Conservation (phyloP, 1,139 yeast genomes). For the Pichia sp. region DNA sequence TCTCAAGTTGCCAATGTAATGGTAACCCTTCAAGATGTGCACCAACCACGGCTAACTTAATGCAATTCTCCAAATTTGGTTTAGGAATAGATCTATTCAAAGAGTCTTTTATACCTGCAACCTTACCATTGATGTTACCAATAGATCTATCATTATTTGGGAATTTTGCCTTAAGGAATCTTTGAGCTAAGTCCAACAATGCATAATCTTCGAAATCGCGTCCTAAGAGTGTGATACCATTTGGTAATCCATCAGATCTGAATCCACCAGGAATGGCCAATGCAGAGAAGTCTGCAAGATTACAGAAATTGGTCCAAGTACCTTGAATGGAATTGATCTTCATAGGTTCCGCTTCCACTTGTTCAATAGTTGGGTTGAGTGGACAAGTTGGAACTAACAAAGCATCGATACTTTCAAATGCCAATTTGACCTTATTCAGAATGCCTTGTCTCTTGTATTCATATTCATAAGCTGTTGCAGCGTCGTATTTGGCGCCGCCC, state of each 20-base stretch:
- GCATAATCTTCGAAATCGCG: constrained; percentile 84
- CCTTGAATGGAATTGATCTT: constrained; percentile 84
- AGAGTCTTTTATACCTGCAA: constrained; percentile 30
- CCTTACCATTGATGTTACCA: constrained; percentile 33
- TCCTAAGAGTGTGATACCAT: constrained; percentile 81
- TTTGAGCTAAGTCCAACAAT: constrained; percentile 70
- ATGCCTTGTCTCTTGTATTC: constrained; percentile 81
- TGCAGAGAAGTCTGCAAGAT: constrained; percentile 89
- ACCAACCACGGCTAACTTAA: constrained; percentile 88
- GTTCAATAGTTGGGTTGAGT: constrained; percentile 71
- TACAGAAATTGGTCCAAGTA: constrained; percentile 93
- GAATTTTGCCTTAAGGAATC: constrained; percentile 49
- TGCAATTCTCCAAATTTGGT: constrained; percentile 31
- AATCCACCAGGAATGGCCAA: constrained; percentile 89
- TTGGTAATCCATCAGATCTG: constrained; percentile 80
- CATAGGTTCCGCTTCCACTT: constrained; percentile 73
- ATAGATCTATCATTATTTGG: constrained; percentile 39
- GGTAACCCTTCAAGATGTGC: constrained; percentile 89
- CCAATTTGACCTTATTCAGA: constrained; percentile 51
- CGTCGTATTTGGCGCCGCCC: constrained; percentile 70
- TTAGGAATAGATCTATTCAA: constrained; percentile 33
- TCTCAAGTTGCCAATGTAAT: constrained; percentile 87
- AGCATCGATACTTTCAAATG: constrained; percentile 60
- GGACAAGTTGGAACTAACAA: constrained; percentile 92
- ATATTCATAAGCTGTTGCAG: constrained; percentile 74